Evolutionary conservation across 2,329 filamentous ascomycete species (phyloP), one percentile per base, ranked within the genome.

Genomic region (Exophiala viscosa): DNA sequence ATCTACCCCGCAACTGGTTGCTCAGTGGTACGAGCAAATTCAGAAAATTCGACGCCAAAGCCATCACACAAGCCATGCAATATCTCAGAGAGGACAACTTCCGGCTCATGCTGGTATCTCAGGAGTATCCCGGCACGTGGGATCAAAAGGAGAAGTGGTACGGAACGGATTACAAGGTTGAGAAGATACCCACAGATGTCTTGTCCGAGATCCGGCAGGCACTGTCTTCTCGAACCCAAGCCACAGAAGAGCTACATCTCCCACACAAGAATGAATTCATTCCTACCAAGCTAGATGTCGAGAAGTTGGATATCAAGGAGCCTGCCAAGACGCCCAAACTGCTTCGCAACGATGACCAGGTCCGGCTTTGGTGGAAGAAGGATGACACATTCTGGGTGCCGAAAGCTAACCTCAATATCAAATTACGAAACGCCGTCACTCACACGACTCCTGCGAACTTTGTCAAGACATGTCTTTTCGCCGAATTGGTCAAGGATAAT

Each of bases 361-460:
- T 88, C 1, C 84, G 91, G 28, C 86, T 89, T 2, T 99, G 93
- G 93, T 96, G 85, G 77, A 99, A 99, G 76, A 97, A 97, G 72
- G 93, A 99, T 64, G 93, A 99, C 63, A 90, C 86, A 0, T 99
- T 97, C 71, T 97, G 92, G 91, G 93, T 97, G 8, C 93, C 93
- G 7, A 96, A 95, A 69, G 93, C 89, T 3, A 93, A 90, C 54
- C 76, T 97, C 14, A 82, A 90, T 60, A 82, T 96, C 59, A 89
- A 85, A 61, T 78, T 95, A 60, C 83, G 85, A 62, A 95, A 86
- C 54, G 87, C 90, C 0, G 72, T 95, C 41, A 84, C 88, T n/a
- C 85, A 84, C 67, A 81, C 88, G 1, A 90, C 88, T 3, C 87
- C 90, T 1, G 84, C 87, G 51, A 91, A 87, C 57, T 78, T 82